phyloP scores from a whole-genome alignment of 371 early-diverging fungal species.

The Cokeromyces recurvatus region DNA sequence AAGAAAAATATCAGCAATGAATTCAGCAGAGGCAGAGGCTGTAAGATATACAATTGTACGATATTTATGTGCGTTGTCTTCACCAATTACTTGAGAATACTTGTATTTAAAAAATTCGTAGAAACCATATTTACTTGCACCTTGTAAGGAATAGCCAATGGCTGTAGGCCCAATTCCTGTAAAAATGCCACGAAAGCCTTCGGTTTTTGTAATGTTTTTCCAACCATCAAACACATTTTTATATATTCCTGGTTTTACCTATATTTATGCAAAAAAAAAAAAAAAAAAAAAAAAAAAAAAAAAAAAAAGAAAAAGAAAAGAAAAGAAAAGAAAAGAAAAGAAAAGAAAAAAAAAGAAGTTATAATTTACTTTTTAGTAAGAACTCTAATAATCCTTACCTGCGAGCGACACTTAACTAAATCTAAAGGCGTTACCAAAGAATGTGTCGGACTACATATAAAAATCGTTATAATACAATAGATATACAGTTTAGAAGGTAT shows the following conservation, averaged over 20 bases:
- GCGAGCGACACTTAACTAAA: constrained; percentile 69
- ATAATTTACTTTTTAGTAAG: neutral
- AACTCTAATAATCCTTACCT: constrained; percentile 22
- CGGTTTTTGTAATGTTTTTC: constrained; percentile 55
- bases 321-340: too few relatives aligned
- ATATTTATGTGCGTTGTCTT: constrained; percentile 71
- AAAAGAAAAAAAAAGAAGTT: too few relatives aligned
- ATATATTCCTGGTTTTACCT: constrained; percentile 63
- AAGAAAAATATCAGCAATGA: constrained; percentile 81
- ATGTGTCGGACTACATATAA: constrained; percentile 67
- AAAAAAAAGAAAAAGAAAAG: too few relatives aligned
- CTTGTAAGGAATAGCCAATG: constrained; percentile 86
- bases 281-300: too few relatives aligned
- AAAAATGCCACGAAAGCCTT: constrained; percentile 71
- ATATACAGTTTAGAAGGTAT: too few relatives aligned
- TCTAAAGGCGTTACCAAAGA: constrained; percentile 67
- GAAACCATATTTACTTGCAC: constrained; percentile 84
- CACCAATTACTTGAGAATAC: constrained; percentile 62
- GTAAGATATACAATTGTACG: constrained; percentile 72
- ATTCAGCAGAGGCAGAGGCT: constrained; percentile 83
- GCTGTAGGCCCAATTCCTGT: constrained; percentile 81
- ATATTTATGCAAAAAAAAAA: neutral
- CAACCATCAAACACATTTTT: constrained; percentile 66
- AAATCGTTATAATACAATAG: too few relatives aligned
- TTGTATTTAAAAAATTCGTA: constrained; percentile 83